These are phyloP conservation scores for Bondarzewia mesenterica DNA, from an alignment of 1,284 basidiomycete genomes.

Conservation along the genomic window DNA sequence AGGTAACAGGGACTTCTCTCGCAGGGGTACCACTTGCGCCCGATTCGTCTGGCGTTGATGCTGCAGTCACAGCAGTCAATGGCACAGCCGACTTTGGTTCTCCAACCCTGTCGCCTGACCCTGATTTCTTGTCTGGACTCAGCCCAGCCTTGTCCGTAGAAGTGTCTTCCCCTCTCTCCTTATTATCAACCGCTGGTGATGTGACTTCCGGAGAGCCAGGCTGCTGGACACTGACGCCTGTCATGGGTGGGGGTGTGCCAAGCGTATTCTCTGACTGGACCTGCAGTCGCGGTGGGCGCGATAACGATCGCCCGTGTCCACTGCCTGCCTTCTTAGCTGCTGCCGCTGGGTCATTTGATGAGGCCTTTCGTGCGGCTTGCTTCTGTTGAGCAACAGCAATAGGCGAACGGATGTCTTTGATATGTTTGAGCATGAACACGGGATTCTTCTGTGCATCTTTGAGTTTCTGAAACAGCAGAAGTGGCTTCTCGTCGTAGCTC, in stretches of 20 bases:
- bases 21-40: slow-evolving; percentile 15
- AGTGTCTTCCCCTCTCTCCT: slow-evolving; percentile 23
- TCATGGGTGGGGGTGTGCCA: slow-evolving; percentile 35
- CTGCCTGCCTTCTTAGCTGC: slow-evolving; percentile 12
- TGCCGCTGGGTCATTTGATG: slow-evolving; percentile 23
- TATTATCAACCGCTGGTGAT: slow-evolving; percentile 50
- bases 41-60: slow-evolving; percentile 18
- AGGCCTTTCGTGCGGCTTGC: slow-evolving; percentile 76
- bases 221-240: slow-evolving; percentile 43
- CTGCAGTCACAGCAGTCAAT: slow-evolving; percentile 12
- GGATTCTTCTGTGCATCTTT: slow-evolving; percentile 97
- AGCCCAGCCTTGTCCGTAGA: slow-evolving; percentile 8
- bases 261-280: slow-evolving; percentile 39
- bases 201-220: slow-evolving; percentile 70
- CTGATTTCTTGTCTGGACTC: slow-evolving; percentile 1
- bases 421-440: slow-evolving; percentile 98
- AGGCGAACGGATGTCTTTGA: slow-evolving; percentile 96
- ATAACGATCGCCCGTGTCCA: slow-evolving; percentile 12
- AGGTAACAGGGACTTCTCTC: slow-evolving; percentile 46
- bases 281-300: slow-evolving; percentile 57
- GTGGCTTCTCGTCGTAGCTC: slow-evolving; percentile 95
- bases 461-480: slow-evolving; percentile 93
- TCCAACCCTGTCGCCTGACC: background rate
- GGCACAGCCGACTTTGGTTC: slow-evolving; percentile 13
- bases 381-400: slow-evolving; percentile 94